Base-by-base conservation (phyloP, 2,329 filamentous ascomycete genomes). In the Huntiella abstrusa region DNA sequence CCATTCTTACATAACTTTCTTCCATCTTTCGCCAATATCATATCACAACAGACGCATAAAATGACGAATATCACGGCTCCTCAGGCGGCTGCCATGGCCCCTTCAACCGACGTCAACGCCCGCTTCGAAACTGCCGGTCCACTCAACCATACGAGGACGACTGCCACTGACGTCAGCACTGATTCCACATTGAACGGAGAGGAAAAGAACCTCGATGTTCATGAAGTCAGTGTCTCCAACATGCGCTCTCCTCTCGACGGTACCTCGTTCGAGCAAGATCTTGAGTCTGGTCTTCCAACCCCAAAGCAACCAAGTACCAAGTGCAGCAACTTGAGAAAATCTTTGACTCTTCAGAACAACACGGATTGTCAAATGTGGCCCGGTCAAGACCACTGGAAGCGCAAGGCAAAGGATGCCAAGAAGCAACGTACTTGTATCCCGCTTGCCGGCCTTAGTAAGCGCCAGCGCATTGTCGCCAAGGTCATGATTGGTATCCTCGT, bases 331-430 rank as follows among this genome's bases (percentile, higher is more conserved):
- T 60, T 56, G 45, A 56, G 57, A 48, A 62, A 60, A 49, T 60
- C 60, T 4, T 54, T 58, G 47, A 57, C 55, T 13, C 56, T 57
- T 19, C 66, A 65, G 28, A 66, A 65, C 46, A 64, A 64, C 50
- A 59, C 56, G 43, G 70, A 77, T 50, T 69, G 66, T 54, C 63
- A 68, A 39, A 70, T 75, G 13, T 78, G 74, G 74, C 74, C 74
- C 4, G 68, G 69, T 48, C 67, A 73, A 55, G 65, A 68, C 17
- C 67, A 75, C 55, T 76, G 74, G 72, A 71, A 69, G 58, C 63
- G 66, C 50, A 73, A 74, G 62, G 70, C 71, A 51, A 71, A 70
- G 59, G 67, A 64, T 8, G 69, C 69, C 49, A 73, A 73, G 61
- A 63, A 63, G 52, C 68, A 65, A 50, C 60, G 63, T 51, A 66